phyloP scores from a whole-genome alignment of 176 grass and related monocot genomes.

The Zea mays region DNA sequence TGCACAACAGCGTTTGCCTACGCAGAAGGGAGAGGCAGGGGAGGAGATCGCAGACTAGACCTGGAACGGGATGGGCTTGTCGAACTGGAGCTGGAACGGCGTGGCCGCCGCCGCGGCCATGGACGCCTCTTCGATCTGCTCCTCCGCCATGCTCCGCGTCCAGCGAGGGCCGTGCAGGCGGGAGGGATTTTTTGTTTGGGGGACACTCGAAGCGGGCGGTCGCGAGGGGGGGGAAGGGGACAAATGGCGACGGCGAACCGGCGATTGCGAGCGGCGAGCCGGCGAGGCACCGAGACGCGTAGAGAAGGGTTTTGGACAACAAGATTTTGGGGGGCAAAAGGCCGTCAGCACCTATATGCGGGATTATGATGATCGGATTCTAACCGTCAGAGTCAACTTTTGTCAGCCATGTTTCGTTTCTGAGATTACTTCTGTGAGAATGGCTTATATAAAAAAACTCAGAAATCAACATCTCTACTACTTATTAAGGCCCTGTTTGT shows the following conservation, averaged over 20 bases:
- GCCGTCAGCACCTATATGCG: neutral
- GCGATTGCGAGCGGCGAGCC: neutral
- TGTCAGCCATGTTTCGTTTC: no score
- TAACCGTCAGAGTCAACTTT: no score
- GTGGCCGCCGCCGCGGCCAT: constrained; percentile 33
- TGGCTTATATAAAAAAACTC: no score
- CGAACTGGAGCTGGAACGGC: constrained; percentile 96
- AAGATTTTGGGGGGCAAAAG: neutral
- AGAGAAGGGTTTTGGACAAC: neutral
- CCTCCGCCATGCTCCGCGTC: constrained; percentile 39
- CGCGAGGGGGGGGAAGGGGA: constrained; percentile 27
- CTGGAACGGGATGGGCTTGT: constrained; percentile 88
- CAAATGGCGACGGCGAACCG: neutral
- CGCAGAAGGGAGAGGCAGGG: neutral
- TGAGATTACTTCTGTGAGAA: no score
- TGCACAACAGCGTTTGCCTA: neutral
- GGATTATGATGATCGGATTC: no score
- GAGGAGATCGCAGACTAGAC: constrained; percentile 17
- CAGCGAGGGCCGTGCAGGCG: neutral
- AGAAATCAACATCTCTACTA: no score
- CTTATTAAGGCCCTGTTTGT: no score
- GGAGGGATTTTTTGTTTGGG: neutral
- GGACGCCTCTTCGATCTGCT: constrained; percentile 55
- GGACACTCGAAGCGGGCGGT: constrained; percentile 2
- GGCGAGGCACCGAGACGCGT: neutral